Conservation (phyloP, 495 filamentous ascomycete genomes). For the Penicillium cosmopolitanum region DNA sequence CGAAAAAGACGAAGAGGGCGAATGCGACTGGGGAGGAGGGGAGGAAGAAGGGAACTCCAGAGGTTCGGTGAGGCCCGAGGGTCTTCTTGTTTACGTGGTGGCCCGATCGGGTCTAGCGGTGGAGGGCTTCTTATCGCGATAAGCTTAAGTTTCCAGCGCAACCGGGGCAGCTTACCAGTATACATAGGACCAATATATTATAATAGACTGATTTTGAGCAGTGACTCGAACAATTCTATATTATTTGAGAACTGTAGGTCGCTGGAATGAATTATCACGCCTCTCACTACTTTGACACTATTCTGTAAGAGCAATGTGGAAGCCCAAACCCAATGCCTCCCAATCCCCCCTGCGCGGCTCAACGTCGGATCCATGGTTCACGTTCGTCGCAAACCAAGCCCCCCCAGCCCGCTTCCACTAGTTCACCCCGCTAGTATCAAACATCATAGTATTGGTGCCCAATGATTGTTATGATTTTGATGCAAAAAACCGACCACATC, state of each 20-base stretch:
- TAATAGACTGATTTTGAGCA: background rate
- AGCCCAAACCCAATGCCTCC: too few relatives aligned
- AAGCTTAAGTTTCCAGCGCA: conserved; percentile 43
- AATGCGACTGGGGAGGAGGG: conserved; percentile 9
- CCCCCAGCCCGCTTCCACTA: background rate
- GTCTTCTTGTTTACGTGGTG: conserved; percentile 44
- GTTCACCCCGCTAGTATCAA: background rate
- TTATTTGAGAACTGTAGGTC: too few relatives aligned
- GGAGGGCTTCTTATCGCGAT: conserved; percentile 43
- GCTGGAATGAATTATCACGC: too few relatives aligned
- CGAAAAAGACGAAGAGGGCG: conserved; percentile 6
- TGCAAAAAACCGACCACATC: background rate
- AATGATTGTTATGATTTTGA: background rate
- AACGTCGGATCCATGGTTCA: conserved; percentile 2
- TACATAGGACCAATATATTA: background rate
- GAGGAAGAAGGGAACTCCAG: conserved; percentile 20
- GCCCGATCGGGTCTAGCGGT: conserved; percentile 41
- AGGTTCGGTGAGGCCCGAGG: conserved; percentile 47
- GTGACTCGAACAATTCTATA: background rate
- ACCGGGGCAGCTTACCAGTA: background rate
- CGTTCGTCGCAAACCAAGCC: background rate
- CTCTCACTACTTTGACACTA: too few relatives aligned
- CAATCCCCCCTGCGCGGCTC: background rate
- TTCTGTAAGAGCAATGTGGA: too few relatives aligned
- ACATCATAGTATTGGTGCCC: background rate